Conservation (phyloP, 1,284 basidiomycete species). For the Ceratobasidium sp. region DNA sequence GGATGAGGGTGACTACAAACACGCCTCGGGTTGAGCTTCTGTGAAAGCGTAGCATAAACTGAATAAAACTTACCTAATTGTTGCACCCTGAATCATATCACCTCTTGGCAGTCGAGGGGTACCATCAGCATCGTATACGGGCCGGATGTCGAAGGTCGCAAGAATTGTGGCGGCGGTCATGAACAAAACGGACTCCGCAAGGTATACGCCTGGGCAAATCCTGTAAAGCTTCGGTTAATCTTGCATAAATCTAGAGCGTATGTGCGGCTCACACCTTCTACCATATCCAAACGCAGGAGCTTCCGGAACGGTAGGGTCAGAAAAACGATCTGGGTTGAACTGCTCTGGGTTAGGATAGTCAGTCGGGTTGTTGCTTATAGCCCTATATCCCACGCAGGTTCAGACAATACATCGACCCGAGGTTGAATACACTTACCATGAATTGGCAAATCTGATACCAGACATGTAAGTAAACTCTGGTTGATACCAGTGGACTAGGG, state of each 20-base stretch:
- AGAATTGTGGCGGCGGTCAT: slow-evolving; percentile 37
- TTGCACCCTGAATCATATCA: background rate
- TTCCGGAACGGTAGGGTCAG: slow-evolving; percentile 6
- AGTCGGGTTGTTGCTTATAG: slow-evolving; percentile 8
- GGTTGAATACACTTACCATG: background rate
- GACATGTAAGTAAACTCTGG: too few relatives aligned
- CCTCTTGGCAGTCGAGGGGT: slow-evolving; percentile 21
- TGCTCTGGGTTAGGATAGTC: slow-evolving; percentile 5
- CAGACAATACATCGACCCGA: background rate
- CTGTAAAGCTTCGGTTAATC: background rate
- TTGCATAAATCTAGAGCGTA: background rate
- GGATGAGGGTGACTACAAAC: background rate
- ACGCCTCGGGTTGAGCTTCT: background rate
- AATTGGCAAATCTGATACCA: slow-evolving; percentile 7
- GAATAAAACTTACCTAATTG: background rate
- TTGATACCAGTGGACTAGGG: too few relatives aligned
- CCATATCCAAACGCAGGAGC: slow-evolving; percentile 22
- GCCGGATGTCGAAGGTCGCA: slow-evolving; percentile 53
- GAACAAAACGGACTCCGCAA: slow-evolving; percentile 36
- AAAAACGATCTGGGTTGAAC: slow-evolving; percentile 26
- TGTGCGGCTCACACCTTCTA: background rate
- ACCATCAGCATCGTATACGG: slow-evolving; percentile 47
- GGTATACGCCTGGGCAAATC: slow-evolving; percentile 42
- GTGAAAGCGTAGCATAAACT: background rate
- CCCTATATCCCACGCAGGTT: background rate